Evolutionary conservation across 139 green algal species (phyloP), one percentile per base, ranked within the genome.

Genomic region (Zygnema circumcarinatum): DNA sequence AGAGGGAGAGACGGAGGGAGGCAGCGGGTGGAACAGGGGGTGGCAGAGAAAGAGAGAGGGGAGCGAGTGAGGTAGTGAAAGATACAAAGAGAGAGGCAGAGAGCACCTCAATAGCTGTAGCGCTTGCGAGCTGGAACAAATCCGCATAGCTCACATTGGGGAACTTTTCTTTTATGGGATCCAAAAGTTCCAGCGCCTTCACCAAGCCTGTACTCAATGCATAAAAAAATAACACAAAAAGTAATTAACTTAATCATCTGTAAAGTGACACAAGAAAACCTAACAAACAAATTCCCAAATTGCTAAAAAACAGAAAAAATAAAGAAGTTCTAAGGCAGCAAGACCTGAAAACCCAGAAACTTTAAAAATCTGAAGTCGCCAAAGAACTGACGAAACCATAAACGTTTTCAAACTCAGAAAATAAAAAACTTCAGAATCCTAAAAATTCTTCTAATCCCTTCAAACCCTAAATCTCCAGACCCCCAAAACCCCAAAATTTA

Each of bases 61-160:
- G n/a, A n/a, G n/a, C n/a, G n/a, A n/a, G n/a, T n/a, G n/a, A n/a
- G n/a, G n/a, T n/a, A n/a, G n/a, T n/a, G n/a, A n/a, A n/a, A n/a
- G n/a, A n/a, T n/a, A n/a, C n/a, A n/a, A n/a, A n/a, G n/a, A n/a
- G n/a, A n/a, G n/a, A n/a, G n/a, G n/a, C n/a, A n/a, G n/a, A n/a
- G n/a, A n/a, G 3, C 22, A 93, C 88, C 74, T 92, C 90, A 2
- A 93, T n/a, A 22, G 88, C 68, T 67, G 79, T 67, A 3, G 74
- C 83, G 39, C 90, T 90, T 1, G 90, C 90, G 1, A 91, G 74
- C 7, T 91, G 88, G 47, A 83, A 92, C 1, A 93, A 54, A 42
- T 93, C 90, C 0, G 90, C 90, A 22, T 80, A 82, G 35, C 54
- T 89, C 22, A 93, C 68, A 31, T 83, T 74, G 1, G 90, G 90